Evolutionary conservation across 1,284 basidiomycete genomes (phyloP), one percentile per base, ranked within the genome.

Genomic region (Cutaneotrichosporon sp.): DNA sequence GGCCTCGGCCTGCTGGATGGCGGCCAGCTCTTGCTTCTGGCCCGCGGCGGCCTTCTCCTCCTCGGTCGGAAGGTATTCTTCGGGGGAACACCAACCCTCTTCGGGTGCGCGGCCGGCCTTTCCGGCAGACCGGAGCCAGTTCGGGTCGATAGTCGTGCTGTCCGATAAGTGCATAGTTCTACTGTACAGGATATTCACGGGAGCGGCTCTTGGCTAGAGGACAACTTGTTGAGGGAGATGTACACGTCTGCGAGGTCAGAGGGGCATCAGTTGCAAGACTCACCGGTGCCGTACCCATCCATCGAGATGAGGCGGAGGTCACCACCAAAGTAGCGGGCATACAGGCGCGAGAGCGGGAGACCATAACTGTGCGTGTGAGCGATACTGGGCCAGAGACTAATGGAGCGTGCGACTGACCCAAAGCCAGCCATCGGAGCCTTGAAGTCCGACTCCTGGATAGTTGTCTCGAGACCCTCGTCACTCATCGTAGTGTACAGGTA

Each of bases 401-500:
- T 92, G 97, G 97, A 1, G 95, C 95, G 4, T 95, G 95, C 36
- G 49, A 67, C 66, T 54, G 49, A 70, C 55, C 55, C 93, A 72
- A 95, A 98, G 3, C 95, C 95, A 45, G 95, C 95, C 94, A 99
- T 97, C 1, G 95, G 95, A 5, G 95, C 95, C 36, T 94, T 93
- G 80, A 98, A 98, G 79, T 99, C 95, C 61, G 89, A 91, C 25
- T 88, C 89, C 67, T 90, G 87, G 77, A 95, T 95, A 70, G 95
- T 82, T 24, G 89, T 88, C 69, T 93, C 91, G 47, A 98, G 85
- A 31, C 86, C 88, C 78, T 93, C 90, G 4, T 87, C 87, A 57
- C 92, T 89, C 87, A 98, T 97, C 2, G 97, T 99, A 36, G 97
- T 99, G 77, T 99, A 99, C 89, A 95, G 75, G 58, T 75, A 99